Percentiles rank a stretch among this genome's conserved stretches.
phyloP scores from a whole-genome alignment of 1,139 yeast species.

The Yamadazyma blattariae region DNA sequence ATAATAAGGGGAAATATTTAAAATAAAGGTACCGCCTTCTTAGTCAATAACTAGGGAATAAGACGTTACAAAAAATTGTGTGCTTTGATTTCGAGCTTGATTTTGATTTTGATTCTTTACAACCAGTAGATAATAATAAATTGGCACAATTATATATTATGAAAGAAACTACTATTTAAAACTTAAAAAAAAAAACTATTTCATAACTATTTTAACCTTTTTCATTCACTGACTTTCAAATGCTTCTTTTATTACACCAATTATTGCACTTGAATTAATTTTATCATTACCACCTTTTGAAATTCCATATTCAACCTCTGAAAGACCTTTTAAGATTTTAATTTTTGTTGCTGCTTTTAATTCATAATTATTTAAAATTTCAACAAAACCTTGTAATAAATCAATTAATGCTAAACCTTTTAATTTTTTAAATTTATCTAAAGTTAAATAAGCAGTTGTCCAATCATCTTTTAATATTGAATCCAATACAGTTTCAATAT shows the following conservation, averaged over 20 bases:
- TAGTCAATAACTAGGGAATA: no score
- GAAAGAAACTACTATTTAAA: no score
- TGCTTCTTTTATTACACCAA: slow-evolving; percentile 78
- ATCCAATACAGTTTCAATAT: slow-evolving; percentile 70
- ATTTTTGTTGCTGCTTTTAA: slow-evolving; percentile 62
- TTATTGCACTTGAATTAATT: slow-evolving; percentile 85
- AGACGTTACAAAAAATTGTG: no score
- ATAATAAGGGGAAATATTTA: no score
- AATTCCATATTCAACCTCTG: slow-evolving; percentile 88
- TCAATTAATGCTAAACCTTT: slow-evolving; percentile 92
- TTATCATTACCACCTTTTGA: slow-evolving; percentile 91
- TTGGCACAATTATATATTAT: no score
- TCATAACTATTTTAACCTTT: no score
- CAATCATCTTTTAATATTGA: slow-evolving; percentile 85
- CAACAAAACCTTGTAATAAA: slow-evolving; percentile 71
- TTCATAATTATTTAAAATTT: slow-evolving; percentile 63
- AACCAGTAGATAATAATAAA: no score
- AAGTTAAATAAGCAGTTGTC: slow-evolving; percentile 70
- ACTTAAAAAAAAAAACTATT: no score
- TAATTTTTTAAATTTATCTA: slow-evolving; percentile 57
- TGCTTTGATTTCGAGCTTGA: no score
- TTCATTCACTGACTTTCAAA: slow-evolving; percentile 25
- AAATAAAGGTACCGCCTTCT: no score
- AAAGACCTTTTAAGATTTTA: slow-evolving; percentile 61
- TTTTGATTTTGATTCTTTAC: no score